Evolutionary conservation across 139 green algal species (phyloP), one percentile per base, ranked within the genome.

Genomic region (Chlorella sp.): DNA sequence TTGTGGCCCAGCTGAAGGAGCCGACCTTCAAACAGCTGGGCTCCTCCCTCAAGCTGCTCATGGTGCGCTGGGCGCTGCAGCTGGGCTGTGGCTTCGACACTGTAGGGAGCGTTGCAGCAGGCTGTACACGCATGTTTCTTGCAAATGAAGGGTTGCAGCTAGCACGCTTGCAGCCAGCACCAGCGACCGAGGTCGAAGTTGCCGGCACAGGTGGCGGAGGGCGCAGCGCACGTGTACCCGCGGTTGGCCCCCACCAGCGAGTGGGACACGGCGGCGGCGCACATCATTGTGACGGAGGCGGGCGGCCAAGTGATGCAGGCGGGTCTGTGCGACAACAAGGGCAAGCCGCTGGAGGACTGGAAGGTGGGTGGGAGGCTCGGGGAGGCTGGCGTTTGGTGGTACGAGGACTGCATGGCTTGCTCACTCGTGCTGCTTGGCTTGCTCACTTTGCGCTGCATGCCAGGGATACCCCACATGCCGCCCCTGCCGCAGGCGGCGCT

Each of bases 211-310:
- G 70, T 98, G n/a, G 81, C 90, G 17, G 95, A 97, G 88, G 94
- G 94, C 36, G 72, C 68, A 3, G 95, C 95, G 16, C 93, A 98
- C 80, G 87, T 96, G 4, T 98, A 98, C 91, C 95, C 95, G 28
- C 77, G 92, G 38, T 83, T 94, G 34, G 92, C 92, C 14, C 92
- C 90, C 6, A 93, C 88, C 11, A 95, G 93, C 73, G 94, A 98
- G 87, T 98, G 95, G 95, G 95, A 98, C 90, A 97, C 94, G 2
- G 95, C 95, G 9, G 95, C 95, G 9, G 90, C 95, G 0, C 93
- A 98, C 75, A 88, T 95, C 80, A 94, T 98, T 9, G 95, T 98
- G 56, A 86, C 87, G 41, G 95, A 98, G 87, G 95, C 95, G 7
- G 95, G 95, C 24, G 95, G 95, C 38, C 76, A 83, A 74, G 93